A percentile compares a stretch with the other conserved stretches of the same genome.
phyloP scores from a whole-genome alignment of 441 rosid species.

The Macaranga tanarius region DNA sequence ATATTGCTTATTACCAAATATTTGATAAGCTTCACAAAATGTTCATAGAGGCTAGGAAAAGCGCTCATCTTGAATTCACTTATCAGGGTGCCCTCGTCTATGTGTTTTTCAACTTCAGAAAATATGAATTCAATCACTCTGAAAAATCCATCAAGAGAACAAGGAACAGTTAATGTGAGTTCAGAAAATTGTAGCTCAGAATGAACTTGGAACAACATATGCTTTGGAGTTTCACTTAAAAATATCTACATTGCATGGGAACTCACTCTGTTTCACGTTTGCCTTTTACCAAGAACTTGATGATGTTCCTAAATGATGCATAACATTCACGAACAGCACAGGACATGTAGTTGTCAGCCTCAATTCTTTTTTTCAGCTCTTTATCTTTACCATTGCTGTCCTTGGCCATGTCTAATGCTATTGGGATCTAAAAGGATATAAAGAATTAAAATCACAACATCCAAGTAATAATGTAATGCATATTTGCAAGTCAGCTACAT shows the following conservation, averaged over 20 bases:
- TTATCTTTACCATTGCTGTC: constrained; percentile 90
- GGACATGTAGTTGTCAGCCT: constrained; percentile 68
- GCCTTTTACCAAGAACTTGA: constrained; percentile 77
- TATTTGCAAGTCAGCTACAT: constrained; percentile 6
- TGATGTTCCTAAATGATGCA: constrained; percentile 85
- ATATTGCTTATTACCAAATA: constrained; percentile 60
- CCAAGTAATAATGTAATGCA: not conserved
- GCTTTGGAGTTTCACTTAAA: constrained; percentile 7
- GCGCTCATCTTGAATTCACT: constrained; percentile 78
- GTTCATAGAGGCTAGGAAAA: constrained; percentile 86
- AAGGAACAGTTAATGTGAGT: constrained; percentile 9
- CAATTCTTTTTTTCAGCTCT: constrained; percentile 92
- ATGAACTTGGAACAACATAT: constrained; percentile 2
- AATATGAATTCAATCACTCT: constrained; percentile 80
- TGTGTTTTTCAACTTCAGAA: constrained; percentile 59
- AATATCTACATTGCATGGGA: constrained; percentile 12
- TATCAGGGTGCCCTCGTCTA: constrained; percentile 43
- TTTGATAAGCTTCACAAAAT: constrained; percentile 80
- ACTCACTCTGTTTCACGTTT: constrained; percentile 66
- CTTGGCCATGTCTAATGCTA: constrained; percentile 99
- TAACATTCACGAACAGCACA: constrained; percentile 97
- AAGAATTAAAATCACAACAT: constrained; percentile 21
- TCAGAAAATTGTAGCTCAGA: constrained; percentile 16
- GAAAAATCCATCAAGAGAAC: constrained; percentile 26
- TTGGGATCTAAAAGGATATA: constrained; percentile 69